These are phyloP conservation scores for Selaginella tamariscina DNA, from an alignment of 75 land plant species.

Conservation along the genomic window DNA sequence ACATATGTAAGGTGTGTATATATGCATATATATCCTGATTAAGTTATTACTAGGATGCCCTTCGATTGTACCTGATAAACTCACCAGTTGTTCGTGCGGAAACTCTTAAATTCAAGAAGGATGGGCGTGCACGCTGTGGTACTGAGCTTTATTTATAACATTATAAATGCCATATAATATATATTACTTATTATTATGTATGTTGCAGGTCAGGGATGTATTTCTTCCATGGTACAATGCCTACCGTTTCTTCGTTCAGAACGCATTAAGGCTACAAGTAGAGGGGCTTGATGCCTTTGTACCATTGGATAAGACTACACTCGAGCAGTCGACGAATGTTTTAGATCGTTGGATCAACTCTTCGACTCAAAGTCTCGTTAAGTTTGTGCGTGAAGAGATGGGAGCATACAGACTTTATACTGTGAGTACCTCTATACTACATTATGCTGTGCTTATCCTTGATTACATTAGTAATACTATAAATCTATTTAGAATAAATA, in stretches of 20 bases:
- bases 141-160: conserved; percentile 13
- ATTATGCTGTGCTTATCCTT: too few relatives aligned
- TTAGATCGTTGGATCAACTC: conserved; percentile 99
- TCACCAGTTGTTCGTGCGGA: conserved; percentile 98
- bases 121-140: conserved; percentile 89
- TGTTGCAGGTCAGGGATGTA: conserved; percentile 76
- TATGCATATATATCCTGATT: background rate
- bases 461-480: too few relatives aligned
- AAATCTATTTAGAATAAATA: too few relatives aligned
- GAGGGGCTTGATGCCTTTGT: conserved; percentile 60
- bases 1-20: background rate
- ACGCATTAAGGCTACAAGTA: conserved; percentile 66
- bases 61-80: conserved; percentile 85
- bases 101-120: conserved; percentile 71
- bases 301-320: conserved; percentile 39
- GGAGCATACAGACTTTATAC: conserved; percentile 90
- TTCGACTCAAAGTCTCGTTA: conserved; percentile 84
- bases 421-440: conserved; percentile 33
- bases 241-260: conserved; percentile 92
- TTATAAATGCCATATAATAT: background rate
- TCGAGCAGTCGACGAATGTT: conserved; percentile 71
- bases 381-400: conserved; percentile 94
- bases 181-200: background rate
- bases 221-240: conserved; percentile 99
- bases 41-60: conserved; percentile 58